Evolutionary conservation across 768 basidiomycete genomes (phyloP).

Genomic region (Trametes maxima): DNA sequence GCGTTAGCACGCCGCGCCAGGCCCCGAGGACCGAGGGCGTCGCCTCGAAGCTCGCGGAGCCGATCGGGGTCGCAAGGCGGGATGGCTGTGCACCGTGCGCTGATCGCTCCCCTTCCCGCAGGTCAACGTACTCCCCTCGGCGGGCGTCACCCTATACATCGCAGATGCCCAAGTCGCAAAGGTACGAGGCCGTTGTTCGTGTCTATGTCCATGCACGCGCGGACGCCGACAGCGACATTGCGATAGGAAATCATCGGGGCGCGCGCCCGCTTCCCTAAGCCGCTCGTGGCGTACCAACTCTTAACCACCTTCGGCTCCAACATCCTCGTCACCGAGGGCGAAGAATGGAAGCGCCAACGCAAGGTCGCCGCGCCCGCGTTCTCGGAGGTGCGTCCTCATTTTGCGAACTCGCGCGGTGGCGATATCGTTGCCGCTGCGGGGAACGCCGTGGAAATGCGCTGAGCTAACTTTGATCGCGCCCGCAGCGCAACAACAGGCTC

Average conservation of each 20-base stretch:
- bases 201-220: not conserved
- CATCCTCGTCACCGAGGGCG: constrained; percentile 64
- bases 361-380: constrained; percentile 68
- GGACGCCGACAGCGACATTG: not conserved
- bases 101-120: not conserved
- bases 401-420: too few relatives aligned
- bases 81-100: not conserved
- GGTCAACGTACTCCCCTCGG: constrained; percentile 15
- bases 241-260: constrained; percentile 53
- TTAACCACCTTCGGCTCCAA: constrained; percentile 59
- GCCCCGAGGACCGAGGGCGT: too few relatives aligned
- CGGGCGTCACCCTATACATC: constrained; percentile 8
- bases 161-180: constrained; percentile 23
- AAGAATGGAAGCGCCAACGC: constrained; percentile 66
- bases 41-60: too few relatives aligned
- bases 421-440: not conserved
- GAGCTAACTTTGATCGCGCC: not conserved
- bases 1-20: too few relatives aligned
- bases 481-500: constrained; percentile 39
- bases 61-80: too few relatives aligned
- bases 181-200: not conserved
- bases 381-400: constrained; percentile 49
- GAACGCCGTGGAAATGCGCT: not conserved
- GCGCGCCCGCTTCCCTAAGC: constrained; percentile 59
- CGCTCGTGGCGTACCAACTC: constrained; percentile 46